Evolutionary conservation across 164 flowering plant genomes (phyloP).

Genomic region (Euptelea pleiosperma): DNA sequence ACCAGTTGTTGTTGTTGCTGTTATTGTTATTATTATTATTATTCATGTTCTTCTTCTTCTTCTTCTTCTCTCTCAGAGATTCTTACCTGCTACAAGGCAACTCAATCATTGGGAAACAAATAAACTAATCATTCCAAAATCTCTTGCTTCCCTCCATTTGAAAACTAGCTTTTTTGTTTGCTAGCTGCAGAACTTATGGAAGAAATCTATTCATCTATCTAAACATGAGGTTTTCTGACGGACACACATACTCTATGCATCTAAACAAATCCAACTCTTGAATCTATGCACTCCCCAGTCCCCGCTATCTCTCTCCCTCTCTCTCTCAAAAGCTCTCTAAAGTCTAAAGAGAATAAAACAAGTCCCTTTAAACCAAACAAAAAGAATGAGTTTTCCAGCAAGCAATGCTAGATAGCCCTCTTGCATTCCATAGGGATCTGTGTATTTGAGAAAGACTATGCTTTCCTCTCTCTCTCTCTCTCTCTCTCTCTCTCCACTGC

Average conservation of each 20-base stretch:
- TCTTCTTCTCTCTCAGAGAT: slow-evolving; percentile 15
- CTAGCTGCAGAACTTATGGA: slow-evolving; percentile 32
- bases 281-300: slow-evolving; percentile 13
- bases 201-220: slow-evolving; percentile 14
- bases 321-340: slow-evolving; percentile 19
- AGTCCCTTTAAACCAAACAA: slow-evolving; percentile 63
- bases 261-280: slow-evolving; percentile 14
- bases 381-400: slow-evolving; percentile 60
- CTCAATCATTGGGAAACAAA: slow-evolving; percentile 61
- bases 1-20: slow-evolving; percentile 48
- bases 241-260: slow-evolving; percentile 9
- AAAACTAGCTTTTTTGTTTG: slow-evolving; percentile 33
- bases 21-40: slow-evolving; percentile 23
- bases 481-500: neutral
- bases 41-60: slow-evolving; percentile 63
- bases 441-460: slow-evolving; percentile 51
- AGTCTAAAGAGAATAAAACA: slow-evolving; percentile 33
- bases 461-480: slow-evolving; percentile 7
- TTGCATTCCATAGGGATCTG: slow-evolving; percentile 86
- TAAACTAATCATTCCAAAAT: slow-evolving; percentile 48
- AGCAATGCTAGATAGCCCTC: slow-evolving; percentile 50
- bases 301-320: slow-evolving; percentile 25
- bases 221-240: neutral
- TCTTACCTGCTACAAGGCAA: slow-evolving; percentile 26
- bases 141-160: slow-evolving; percentile 23